These are phyloP conservation scores for Pseudoperonospora humuli DNA, from an alignment of 352 stramenopile species.

Conservation along the genomic window DNA sequence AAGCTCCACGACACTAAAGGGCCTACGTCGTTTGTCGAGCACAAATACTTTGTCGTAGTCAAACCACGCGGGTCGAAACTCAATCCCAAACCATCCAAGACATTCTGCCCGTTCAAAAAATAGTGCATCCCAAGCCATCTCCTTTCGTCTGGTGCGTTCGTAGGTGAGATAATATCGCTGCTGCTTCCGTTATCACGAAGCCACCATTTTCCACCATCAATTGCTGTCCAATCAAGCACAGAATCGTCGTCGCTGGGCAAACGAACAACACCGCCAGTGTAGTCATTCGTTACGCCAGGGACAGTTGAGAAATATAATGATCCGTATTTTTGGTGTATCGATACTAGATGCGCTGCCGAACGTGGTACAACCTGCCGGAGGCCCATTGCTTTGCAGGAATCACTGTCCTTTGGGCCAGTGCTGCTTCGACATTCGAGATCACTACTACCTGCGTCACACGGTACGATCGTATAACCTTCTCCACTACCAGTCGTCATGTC, in stretches of 20 bases:
- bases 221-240: slow-evolving; percentile 34
- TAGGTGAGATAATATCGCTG: slow-evolving; percentile 16
- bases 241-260: slow-evolving; percentile 39
- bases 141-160: slow-evolving; percentile 20
- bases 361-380: slow-evolving; percentile 43
- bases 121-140: slow-evolving; percentile 55
- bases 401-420: slow-evolving; percentile 27
- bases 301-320: slow-evolving; percentile 46
- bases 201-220: slow-evolving; percentile 56
- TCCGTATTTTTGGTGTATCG: slow-evolving; percentile 37
- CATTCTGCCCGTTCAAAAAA: slow-evolving; percentile 32
- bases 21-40: slow-evolving; percentile 48
- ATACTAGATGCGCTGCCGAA: slow-evolving; percentile 35
- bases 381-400: slow-evolving; percentile 47
- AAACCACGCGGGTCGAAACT: slow-evolving; percentile 39
- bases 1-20: slow-evolving; percentile 40
- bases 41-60: slow-evolving; percentile 43
- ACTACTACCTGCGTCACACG: slow-evolving; percentile 31
- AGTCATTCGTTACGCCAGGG: slow-evolving; percentile 40
- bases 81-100: slow-evolving; percentile 31
- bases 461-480: slow-evolving; percentile 48
- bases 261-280: slow-evolving; percentile 25
- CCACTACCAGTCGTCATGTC: slow-evolving; percentile 43
- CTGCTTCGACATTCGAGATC: slow-evolving; percentile 27
- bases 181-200: slow-evolving; percentile 35